These are phyloP conservation scores for Clitoria ternatea DNA, from an alignment of 306 rosid genomes.

Conservation along the genomic window DNA sequence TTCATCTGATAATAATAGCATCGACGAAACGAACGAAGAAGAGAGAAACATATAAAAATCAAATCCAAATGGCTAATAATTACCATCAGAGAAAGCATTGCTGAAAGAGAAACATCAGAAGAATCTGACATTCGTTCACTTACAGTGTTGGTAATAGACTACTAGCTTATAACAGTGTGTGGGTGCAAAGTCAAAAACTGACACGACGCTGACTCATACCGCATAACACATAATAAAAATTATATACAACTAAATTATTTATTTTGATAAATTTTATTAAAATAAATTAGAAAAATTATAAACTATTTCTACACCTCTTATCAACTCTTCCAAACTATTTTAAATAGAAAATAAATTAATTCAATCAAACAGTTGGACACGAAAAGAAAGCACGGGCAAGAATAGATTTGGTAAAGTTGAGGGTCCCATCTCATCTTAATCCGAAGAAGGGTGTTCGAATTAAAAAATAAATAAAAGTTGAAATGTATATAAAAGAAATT, in stretches of 20 bases:
- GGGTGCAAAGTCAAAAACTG: conserved; percentile 20
- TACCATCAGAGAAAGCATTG: background rate
- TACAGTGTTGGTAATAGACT: background rate
- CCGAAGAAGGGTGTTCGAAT: too few species aligned
- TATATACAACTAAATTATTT: too few species aligned
- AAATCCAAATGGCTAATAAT: conserved; percentile 1
- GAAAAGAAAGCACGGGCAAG: background rate
- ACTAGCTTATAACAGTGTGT: background rate
- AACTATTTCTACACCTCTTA: too few species aligned
- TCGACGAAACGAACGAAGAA: background rate
- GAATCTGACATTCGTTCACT: background rate
- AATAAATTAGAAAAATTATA: too few species aligned
- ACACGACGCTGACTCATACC: conserved; percentile 34
- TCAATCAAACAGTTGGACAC: background rate
- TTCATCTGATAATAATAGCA: background rate
- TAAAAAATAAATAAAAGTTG: too few species aligned
- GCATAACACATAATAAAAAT: conserved; percentile 16
- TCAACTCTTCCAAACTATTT: too few species aligned
- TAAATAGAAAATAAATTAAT: background rate
- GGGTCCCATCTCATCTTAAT: background rate
- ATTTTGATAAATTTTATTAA: too few species aligned
- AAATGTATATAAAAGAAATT: too few species aligned
- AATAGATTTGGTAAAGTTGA: background rate
- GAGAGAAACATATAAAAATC: background rate
- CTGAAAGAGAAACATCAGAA: conserved; percentile 14